These are phyloP conservation scores for Ascochyta lentis DNA, from an alignment of 2,329 filamentous ascomycete species.

Conservation along the genomic window DNA sequence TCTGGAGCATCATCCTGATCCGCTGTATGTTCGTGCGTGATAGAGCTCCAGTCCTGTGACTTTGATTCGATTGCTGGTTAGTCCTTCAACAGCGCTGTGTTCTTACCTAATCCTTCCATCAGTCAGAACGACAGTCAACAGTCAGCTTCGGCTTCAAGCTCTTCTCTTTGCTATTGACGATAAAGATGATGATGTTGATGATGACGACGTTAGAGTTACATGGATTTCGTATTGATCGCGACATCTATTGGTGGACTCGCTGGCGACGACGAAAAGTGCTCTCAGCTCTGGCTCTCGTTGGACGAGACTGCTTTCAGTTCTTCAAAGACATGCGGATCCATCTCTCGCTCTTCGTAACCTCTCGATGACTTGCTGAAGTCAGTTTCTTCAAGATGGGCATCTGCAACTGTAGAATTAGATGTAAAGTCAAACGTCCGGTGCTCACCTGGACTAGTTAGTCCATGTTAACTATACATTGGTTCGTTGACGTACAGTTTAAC, in stretches of 20 bases:
- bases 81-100: not conserved
- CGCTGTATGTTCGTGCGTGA: not conserved
- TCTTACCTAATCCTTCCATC: not conserved
- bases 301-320: slow-evolving; percentile 32
- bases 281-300: slow-evolving; percentile 13
- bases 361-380: slow-evolving; percentile 30
- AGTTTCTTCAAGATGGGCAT: slow-evolving; percentile 41
- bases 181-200: no score
- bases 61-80: no score
- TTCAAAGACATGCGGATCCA: slow-evolving; percentile 39
- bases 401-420: slow-evolving; percentile 27
- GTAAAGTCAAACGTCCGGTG: slow-evolving; percentile 42
- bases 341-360: slow-evolving; percentile 24
- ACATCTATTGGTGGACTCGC: not conserved
- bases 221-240: not conserved
- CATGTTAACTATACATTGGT: not conserved
- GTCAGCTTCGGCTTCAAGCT: not conserved
- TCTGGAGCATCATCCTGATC: slow-evolving; percentile 1
- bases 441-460: slow-evolving; percentile 27
- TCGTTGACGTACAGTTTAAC: slow-evolving; percentile 35
- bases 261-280: not conserved
- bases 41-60: not conserved
- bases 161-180: no score
- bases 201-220: no score
- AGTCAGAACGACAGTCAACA: not conserved